Percentiles rank a stretch among this genome's conserved stretches.
Conservation (phyloP, 2,329 filamentous ascomycete species). For the Neofusicoccum cordaticola region DNA sequence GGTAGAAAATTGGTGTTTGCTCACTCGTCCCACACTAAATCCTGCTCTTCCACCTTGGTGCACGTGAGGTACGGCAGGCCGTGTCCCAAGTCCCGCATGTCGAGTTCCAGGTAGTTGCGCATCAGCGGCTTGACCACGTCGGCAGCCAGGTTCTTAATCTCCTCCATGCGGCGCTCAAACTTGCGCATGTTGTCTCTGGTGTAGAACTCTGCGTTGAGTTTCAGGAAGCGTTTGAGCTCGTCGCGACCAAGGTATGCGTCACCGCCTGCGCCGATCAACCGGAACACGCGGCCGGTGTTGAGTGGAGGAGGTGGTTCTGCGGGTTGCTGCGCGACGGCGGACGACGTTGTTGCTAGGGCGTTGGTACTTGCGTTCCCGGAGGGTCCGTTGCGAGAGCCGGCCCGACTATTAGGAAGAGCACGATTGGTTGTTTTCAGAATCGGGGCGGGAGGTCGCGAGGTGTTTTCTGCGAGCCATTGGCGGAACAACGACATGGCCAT, state of each 20-base stretch:
- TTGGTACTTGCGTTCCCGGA: conserved; percentile 1
- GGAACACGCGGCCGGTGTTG: conserved; percentile 70
- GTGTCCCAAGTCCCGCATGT: conserved; percentile 48
- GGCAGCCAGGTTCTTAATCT: conserved; percentile 79
- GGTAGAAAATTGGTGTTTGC: conserved; percentile 7
- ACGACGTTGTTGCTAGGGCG: conserved; percentile 1
- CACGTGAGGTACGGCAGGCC: conserved; percentile 62
- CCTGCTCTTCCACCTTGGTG: conserved; percentile 59
- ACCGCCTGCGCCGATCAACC: conserved; percentile 66
- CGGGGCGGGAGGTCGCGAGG: conserved; percentile 64
- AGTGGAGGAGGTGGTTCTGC: conserved; percentile 23
- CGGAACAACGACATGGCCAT: conserved; percentile 82
- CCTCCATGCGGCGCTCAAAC: conserved; percentile 84
- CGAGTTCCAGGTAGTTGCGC: conserved; percentile 79
- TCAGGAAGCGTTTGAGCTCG: conserved; percentile 86
- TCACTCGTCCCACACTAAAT: conserved; percentile 60
- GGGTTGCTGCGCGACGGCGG: conserved; percentile 30
- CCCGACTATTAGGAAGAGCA: conserved; percentile 8
- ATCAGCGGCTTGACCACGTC: conserved; percentile 83
- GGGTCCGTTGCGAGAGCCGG: conserved; percentile 1
- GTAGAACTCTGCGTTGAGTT: conserved; percentile 77
- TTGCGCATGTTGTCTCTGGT: conserved; percentile 79
- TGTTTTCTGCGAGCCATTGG: conserved; percentile 91
- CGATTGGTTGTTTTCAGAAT: conserved; percentile 40
- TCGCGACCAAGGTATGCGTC: conserved; percentile 74